Percentiles rank a stretch among this genome's conserved stretches.
These are phyloP conservation scores for Physcomitrium patens DNA, from an alignment of 225 moss, liverwort and hornwort genomes.

Conservation along the genomic window DNA sequence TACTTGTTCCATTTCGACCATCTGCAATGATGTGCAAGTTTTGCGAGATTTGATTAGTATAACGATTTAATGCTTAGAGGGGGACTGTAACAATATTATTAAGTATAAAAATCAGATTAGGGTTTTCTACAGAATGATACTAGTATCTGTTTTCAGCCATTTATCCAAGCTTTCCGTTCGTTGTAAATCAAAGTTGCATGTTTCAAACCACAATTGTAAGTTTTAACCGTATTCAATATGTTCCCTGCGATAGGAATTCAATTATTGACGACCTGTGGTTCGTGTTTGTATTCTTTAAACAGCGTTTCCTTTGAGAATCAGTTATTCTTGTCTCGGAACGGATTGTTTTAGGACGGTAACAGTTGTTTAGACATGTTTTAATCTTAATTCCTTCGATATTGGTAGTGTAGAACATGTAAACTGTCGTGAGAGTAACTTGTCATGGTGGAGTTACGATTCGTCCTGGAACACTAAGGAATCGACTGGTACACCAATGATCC, in stretches of 20 bases:
- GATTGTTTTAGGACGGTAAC: background rate
- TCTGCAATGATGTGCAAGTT: background rate
- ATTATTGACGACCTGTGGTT: background rate
- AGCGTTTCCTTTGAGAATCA: background rate
- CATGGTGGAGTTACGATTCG: background rate
- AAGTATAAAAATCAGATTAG: background rate
- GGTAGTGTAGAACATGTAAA: background rate
- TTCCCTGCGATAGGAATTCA: background rate
- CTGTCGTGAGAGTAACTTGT: background rate
- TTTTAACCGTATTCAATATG: background rate
- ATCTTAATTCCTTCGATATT: background rate
- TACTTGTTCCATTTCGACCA: background rate
- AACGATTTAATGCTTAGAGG: background rate
- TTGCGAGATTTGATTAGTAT: background rate
- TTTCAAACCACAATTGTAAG: background rate
- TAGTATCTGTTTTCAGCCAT: background rate
- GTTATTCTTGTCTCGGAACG: background rate
- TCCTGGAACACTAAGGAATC: background rate
- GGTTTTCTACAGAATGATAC: background rate
- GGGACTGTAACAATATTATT: constrained; percentile 1
- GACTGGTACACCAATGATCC: background rate
- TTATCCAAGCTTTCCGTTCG: background rate
- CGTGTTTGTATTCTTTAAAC: background rate
- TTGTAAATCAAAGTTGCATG: background rate
- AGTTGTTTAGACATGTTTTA: background rate